phyloP scores from a whole-genome alignment of 805 yeast species.

The Lipomyces mesembrius region DNA sequence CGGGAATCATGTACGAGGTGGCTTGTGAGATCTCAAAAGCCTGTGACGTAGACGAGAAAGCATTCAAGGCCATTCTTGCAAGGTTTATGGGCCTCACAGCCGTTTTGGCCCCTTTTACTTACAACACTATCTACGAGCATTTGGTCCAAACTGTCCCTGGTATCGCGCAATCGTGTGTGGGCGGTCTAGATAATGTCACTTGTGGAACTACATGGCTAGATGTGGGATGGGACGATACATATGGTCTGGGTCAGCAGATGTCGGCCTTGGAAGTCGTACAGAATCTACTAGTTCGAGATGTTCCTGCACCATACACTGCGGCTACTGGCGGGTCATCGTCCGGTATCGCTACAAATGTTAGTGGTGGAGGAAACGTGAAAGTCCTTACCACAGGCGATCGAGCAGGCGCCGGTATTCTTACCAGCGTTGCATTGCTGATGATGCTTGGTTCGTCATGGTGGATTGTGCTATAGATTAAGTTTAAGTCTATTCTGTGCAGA shows the following conservation, averaged over 20 bases:
- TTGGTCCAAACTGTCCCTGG: slow-evolving; percentile 56
- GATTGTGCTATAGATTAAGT: slow-evolving; percentile 15
- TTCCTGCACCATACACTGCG: slow-evolving; percentile 52
- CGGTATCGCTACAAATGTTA: slow-evolving; percentile 46
- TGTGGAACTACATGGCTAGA: slow-evolving; percentile 83
- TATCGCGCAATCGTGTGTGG: slow-evolving; percentile 82
- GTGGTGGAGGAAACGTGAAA: slow-evolving; percentile 38
- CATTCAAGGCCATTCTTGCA: slow-evolving; percentile 83
- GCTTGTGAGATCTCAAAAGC: slow-evolving; percentile 70
- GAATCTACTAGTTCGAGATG: slow-evolving; percentile 39
- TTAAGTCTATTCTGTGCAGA: not conserved
- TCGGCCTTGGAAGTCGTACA: slow-evolving; percentile 72
- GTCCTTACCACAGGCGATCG: slow-evolving; percentile 23
- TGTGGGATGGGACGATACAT: slow-evolving; percentile 66
- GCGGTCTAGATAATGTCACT: slow-evolving; percentile 85
- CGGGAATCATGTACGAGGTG: slow-evolving; percentile 71
- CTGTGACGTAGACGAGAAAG: slow-evolving; percentile 86
- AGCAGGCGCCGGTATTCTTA: slow-evolving; percentile 35
- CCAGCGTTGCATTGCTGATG: slow-evolving; percentile 22
- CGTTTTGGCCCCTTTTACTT: slow-evolving; percentile 63
- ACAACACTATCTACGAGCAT: slow-evolving; percentile 44
- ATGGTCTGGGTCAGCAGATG: slow-evolving; percentile 91
- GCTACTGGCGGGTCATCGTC: slow-evolving; percentile 51
- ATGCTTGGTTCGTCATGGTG: slow-evolving; percentile 33
- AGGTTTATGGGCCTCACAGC: slow-evolving; percentile 78